Evolutionary conservation across 441 rosid species (phyloP), one percentile per base, ranked within the genome.

Genomic region (Adansonia rubrostipa): DNA sequence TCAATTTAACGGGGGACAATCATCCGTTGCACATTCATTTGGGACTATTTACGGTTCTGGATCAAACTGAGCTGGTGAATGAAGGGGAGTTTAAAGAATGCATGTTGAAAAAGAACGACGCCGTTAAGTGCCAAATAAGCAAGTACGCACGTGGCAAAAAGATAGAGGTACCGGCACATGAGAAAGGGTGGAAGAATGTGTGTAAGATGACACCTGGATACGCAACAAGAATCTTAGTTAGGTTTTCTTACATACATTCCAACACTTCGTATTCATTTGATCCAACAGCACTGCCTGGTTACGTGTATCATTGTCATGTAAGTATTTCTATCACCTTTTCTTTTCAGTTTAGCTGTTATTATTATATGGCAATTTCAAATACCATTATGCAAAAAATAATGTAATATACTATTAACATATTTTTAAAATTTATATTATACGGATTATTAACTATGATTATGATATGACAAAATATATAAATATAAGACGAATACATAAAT

Each of bases 261-360:
- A 92, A 92, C 73, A 77, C 81, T 4, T 85, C 98, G 8, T 96
- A 94, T 73, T 57, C 86, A 4, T 96, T 94, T 44, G 94, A 96
- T 74, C 89, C 94, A 15, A 92, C 97, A 0, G 87, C 85, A 0
- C 84, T 92, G 72, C 98, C 98, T 2, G 97, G 98, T 0, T 92
- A 94, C 79, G 93, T 94, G 17, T 94, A 94, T 78, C 99, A 94
- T 81, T 96, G 98, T 85, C 99, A 94, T n/a, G 99, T 94, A 84
- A 90, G 97, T 81, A 0, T 9, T 5, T 62, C 4, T 9, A n/a
- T 40, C 13, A 51, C 4, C 2, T 56, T 53, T 4, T 61, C 0
- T 14, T 13, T 50, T 56, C n/a, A 3, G 33, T 7, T 6, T 71
- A 4, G 36, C 36, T 28, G 36, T 28, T 28, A 28, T 28, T 28